Conservation (phyloP, 2,329 filamentous ascomycete genomes). For the Penicillium glabrum region DNA sequence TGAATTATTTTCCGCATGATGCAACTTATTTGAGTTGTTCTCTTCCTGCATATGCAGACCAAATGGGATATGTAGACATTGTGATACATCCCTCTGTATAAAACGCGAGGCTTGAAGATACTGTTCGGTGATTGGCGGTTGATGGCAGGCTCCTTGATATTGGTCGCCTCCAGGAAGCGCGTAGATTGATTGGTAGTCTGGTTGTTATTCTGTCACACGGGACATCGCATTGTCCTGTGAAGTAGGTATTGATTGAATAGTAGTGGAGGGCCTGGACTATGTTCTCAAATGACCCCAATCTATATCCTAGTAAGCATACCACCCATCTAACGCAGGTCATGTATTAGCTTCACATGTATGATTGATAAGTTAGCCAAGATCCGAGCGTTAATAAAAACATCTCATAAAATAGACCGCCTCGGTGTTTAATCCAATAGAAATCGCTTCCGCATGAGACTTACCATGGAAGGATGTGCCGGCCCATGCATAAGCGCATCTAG, state of each 20-base stretch:
- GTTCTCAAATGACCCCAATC: background rate
- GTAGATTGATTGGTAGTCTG: background rate
- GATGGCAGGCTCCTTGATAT: background rate
- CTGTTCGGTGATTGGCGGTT: background rate
- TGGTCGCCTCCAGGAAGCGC: background rate
- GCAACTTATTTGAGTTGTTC: background rate
- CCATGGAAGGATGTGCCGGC: background rate
- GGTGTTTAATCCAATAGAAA: background rate
- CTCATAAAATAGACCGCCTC: background rate
- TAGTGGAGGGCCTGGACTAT: no score
- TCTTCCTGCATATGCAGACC: background rate
- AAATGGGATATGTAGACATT: background rate
- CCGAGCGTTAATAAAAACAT: background rate
- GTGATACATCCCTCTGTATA: background rate
- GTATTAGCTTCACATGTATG: background rate
- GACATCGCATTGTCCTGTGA: background rate
- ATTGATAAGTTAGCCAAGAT: background rate
- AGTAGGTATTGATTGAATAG: background rate
- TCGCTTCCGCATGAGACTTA: background rate
- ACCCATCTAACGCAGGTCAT: background rate
- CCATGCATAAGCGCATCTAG: background rate
- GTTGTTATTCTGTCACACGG: background rate
- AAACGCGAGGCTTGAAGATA: background rate
- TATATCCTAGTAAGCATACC: background rate
- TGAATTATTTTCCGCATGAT: background rate